phyloP scores from a whole-genome alignment of 805 yeast genomes.

The Cyberlindnera petersonii region DNA sequence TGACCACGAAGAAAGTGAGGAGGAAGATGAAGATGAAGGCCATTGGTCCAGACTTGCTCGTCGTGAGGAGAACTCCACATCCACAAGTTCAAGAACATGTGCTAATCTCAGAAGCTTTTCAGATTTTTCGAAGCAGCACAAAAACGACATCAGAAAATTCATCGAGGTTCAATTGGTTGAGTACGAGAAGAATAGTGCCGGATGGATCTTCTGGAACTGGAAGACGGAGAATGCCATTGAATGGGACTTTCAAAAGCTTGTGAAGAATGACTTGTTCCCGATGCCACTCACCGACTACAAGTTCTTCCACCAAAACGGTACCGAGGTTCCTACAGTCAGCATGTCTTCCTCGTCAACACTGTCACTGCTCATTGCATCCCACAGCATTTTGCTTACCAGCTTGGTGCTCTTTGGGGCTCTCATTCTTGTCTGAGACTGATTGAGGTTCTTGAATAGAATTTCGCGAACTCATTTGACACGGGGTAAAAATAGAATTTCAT shows the following conservation, averaged over 20 bases:
- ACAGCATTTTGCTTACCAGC: background rate
- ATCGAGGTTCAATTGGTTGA: slow-evolving; percentile 60
- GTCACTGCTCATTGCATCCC: background rate
- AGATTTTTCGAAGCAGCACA: slow-evolving; percentile 42
- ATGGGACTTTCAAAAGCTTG: slow-evolving; percentile 59
- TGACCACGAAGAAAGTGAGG: slow-evolving; percentile 1
- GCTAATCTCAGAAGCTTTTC: slow-evolving; percentile 33
- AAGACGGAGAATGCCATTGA: slow-evolving; percentile 63
- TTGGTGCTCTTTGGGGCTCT: background rate
- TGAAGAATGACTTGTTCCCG: slow-evolving; percentile 52
- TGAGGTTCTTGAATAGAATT: background rate
- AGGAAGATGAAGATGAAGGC: slow-evolving; percentile 1
- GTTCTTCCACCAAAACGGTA: slow-evolving; percentile 31
- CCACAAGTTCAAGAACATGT: slow-evolving; percentile 31
- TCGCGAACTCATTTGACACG: slow-evolving; percentile 1
- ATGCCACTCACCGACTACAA: slow-evolving; percentile 56
- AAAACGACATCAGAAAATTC: slow-evolving; percentile 44
- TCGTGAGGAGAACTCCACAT: background rate
- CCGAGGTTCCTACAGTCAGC: slow-evolving; percentile 8
- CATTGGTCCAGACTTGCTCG: background rate
- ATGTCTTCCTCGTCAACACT: background rate
- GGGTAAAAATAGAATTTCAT: slow-evolving; percentile 1
- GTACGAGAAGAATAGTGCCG: slow-evolving; percentile 42
- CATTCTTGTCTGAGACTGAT: background rate
- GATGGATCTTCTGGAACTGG: slow-evolving; percentile 72